Percentiles rank a stretch among this genome's conserved stretches.
These are phyloP conservation scores for Thielaviopsis punctulata DNA, from an alignment of 2,329 filamentous ascomycete genomes.

Conservation along the genomic window DNA sequence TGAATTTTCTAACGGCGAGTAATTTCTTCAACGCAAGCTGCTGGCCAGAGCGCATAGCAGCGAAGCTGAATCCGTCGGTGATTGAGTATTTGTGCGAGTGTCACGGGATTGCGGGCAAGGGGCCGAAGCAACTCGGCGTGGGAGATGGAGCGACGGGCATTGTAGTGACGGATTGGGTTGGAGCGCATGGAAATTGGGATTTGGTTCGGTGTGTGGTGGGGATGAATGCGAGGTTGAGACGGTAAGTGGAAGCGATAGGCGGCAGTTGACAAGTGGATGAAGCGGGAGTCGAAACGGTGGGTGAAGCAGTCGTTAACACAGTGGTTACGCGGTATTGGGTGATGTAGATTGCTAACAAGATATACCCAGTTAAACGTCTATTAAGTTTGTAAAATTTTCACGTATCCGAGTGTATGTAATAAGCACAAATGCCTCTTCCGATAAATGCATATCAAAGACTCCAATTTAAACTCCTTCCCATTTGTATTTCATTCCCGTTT, in stretches of 20 bases:
- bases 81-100: conserved; percentile 42
- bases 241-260: too few species aligned
- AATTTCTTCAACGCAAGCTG: conserved; percentile 88
- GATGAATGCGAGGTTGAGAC: conserved; percentile 60
- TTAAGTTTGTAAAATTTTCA: too few species aligned
- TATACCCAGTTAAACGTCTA: too few species aligned
- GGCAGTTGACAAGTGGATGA: too few species aligned
- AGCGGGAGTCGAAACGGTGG: too few species aligned
- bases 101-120: conserved; percentile 36
- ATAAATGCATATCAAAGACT: background rate
- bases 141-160: conserved; percentile 70
- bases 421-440: background rate
- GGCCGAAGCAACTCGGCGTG: conserved; percentile 31
- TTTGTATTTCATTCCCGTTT: background rate
- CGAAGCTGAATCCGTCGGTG: conserved; percentile 66
- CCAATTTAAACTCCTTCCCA: too few species aligned
- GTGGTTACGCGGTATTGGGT: too few species aligned
- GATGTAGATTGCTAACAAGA: too few species aligned
- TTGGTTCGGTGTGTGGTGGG: conserved; percentile 71
- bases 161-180: conserved; percentile 88
- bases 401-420: too few species aligned
- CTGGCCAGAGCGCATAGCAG: conserved; percentile 87
- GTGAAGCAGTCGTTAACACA: too few species aligned
- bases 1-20: conserved; percentile 82
- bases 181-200: conserved; percentile 76